Conservation (phyloP, 768 basidiomycete species). For the Calocybe cyanea region DNA sequence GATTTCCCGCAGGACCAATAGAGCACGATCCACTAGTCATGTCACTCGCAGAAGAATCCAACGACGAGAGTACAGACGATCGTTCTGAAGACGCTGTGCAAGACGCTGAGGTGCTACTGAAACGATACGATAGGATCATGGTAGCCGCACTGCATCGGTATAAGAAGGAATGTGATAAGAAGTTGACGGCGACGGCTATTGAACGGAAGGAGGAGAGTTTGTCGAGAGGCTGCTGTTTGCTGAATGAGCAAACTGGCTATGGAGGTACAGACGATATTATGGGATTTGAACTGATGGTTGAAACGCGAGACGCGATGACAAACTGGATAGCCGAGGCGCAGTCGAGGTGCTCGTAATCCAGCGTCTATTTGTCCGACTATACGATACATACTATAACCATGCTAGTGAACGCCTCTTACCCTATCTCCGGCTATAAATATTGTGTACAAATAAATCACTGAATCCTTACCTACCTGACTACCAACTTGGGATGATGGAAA, state of each 20-base stretch:
- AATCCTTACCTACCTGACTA: too few relatives aligned
- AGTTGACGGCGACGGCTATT: constrained; percentile 28
- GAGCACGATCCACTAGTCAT: constrained; percentile 35
- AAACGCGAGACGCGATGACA: constrained; percentile 34
- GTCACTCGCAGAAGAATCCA: constrained; percentile 42
- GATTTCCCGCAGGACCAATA: constrained; percentile 19
- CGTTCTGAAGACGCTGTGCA: constrained; percentile 35
- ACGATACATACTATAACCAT: too few relatives aligned
- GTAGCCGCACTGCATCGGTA: constrained; percentile 32
- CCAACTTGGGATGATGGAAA: too few relatives aligned
- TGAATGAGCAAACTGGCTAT: constrained; percentile 45
- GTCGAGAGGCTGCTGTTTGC: constrained; percentile 37
- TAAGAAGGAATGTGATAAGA: constrained; percentile 35
- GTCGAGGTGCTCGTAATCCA: constrained; percentile 2
- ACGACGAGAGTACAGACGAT: constrained; percentile 35
- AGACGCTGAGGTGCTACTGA: constrained; percentile 30
- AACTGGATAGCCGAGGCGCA: constrained; percentile 38
- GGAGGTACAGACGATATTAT: constrained; percentile 39
- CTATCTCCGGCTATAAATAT: background rate
- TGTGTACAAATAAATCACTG: too few relatives aligned
- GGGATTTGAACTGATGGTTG: constrained; percentile 33
- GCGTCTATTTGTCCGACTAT: background rate
- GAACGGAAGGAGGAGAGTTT: constrained; percentile 35
- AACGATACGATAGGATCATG: constrained; percentile 34
- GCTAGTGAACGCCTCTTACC: too few relatives aligned